These are phyloP conservation scores for Aureobasidium sp. DNA, from an alignment of 2,329 filamentous ascomycete species.

Conservation along the genomic window DNA sequence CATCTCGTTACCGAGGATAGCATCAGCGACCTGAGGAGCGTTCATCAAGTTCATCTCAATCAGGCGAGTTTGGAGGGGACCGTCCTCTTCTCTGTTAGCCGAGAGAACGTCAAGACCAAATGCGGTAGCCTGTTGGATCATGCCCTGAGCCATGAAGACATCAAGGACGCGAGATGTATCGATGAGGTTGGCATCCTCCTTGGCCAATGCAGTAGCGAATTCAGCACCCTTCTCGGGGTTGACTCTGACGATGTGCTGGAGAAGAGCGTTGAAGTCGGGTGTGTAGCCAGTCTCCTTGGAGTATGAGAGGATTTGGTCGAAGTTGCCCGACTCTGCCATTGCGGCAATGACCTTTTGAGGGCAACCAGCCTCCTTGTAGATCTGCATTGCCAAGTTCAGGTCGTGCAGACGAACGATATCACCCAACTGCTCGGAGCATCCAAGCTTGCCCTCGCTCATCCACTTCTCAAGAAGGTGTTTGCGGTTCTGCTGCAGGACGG, in stretches of 20 bases:
- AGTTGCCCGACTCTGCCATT: constrained; percentile 91
- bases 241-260: constrained; percentile 85
- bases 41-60: constrained; percentile 98
- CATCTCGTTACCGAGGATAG: constrained; percentile 96
- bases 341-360: constrained; percentile 92
- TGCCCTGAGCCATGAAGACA: constrained; percentile 95
- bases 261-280: constrained; percentile 87
- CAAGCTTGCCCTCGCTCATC: constrained; percentile 92
- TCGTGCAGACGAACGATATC: constrained; percentile 90
- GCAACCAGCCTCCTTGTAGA: constrained; percentile 86
- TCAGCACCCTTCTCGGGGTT: constrained; percentile 92
- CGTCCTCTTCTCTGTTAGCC: constrained; percentile 90
- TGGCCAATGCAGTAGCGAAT: constrained; percentile 87
- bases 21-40: constrained; percentile 94
- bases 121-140: constrained; percentile 97
- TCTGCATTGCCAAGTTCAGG: constrained; percentile 73
- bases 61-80: constrained; percentile 83
- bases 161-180: constrained; percentile 94
- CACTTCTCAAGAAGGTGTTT: constrained; percentile 97
- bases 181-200: constrained; percentile 78
- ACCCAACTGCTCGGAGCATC: constrained; percentile 92
- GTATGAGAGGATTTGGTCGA: constrained; percentile 94
- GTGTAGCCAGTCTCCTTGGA: constrained; percentile 77
- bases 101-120: constrained; percentile 94
- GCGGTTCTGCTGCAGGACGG: constrained; percentile 85